A percentile compares a stretch with the other conserved stretches of the same genome.
Evolutionary conservation across 805 yeast genomes (phyloP).

Genomic region (Sungouiella blattae): DNA sequence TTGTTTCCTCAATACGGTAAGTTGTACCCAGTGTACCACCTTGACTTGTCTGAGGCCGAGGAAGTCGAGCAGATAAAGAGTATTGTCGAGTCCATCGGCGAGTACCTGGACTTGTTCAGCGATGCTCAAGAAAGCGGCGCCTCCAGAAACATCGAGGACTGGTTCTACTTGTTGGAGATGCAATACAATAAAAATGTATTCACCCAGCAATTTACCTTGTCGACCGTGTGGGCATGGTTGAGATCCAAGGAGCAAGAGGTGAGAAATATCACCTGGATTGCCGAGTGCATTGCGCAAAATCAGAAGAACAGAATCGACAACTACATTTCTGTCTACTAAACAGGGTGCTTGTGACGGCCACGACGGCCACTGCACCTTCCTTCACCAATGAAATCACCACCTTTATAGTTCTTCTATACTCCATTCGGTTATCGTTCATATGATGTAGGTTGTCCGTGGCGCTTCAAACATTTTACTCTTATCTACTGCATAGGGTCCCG

Average conservation of each 20-base stretch:
- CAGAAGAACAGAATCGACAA: conserved; percentile 92
- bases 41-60: conserved; percentile 68
- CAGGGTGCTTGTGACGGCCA: too few species aligned
- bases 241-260: conserved; percentile 95
- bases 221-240: conserved; percentile 95
- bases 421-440: too few species aligned
- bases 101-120: conserved; percentile 56
- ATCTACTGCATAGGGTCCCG: too few species aligned
- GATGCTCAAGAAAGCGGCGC: conserved; percentile 36
- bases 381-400: too few species aligned
- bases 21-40: conserved; percentile 67
- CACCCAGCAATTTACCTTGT: conserved; percentile 91
- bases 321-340: conserved; percentile 73
- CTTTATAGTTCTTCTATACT: too few species aligned
- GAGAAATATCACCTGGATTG: conserved; percentile 98
- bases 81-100: conserved; percentile 61
- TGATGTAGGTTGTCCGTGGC: too few species aligned
- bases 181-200: conserved; percentile 86
- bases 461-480: too few species aligned
- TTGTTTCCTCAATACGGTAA: conserved; percentile 82
- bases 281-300: conserved; percentile 98
- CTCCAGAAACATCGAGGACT: conserved; percentile 80
- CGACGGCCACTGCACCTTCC: too few species aligned
- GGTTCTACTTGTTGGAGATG: conserved; percentile 91
- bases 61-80: conserved; percentile 80